Evolutionary conservation across 257 asterid species (phyloP).

Genomic region (Ligustrum vulgare): DNA sequence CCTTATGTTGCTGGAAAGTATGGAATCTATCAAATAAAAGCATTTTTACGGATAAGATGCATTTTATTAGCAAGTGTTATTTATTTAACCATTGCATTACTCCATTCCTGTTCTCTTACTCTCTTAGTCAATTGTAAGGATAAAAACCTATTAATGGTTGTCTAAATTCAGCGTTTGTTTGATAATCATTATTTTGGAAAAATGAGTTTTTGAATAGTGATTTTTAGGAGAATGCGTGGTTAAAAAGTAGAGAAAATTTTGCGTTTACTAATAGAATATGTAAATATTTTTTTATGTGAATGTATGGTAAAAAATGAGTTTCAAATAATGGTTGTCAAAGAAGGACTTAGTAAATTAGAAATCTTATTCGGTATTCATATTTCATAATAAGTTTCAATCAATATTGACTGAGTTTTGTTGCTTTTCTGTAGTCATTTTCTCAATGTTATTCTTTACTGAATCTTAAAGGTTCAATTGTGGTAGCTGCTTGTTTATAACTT

Average conservation of each 20-base stretch:
- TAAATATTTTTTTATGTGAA: too few species aligned
- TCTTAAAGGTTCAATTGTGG: not conserved
- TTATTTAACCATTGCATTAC: too few species aligned
- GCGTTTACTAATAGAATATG: too few species aligned
- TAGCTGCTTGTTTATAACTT: slow-evolving; percentile 7
- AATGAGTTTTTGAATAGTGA: too few species aligned
- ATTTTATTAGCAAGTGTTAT: not conserved
- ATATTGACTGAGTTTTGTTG: not conserved
- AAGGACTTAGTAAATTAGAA: not conserved
- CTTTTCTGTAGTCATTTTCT: not conserved
- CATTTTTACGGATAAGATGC: slow-evolving; percentile 12
- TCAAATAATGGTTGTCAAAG: too few species aligned
- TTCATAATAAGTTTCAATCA: not conserved
- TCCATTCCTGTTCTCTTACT: too few species aligned
- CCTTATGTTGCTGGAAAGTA: slow-evolving; percentile 81
- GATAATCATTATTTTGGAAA: too few species aligned
- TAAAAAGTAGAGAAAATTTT: too few species aligned
- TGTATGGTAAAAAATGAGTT: too few species aligned
- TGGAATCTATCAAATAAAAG: slow-evolving; percentile 20
- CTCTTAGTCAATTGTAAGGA: too few species aligned
- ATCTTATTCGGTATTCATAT: slow-evolving; percentile 1
- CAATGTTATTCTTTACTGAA: not conserved
- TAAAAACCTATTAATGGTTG: not conserved
- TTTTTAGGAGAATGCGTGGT: too few species aligned
- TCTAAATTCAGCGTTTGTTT: not conserved